Evolutionary conservation across 2,329 filamentous ascomycete genomes (phyloP).

Genomic region (Teratosphaeria zuluensis): DNA sequence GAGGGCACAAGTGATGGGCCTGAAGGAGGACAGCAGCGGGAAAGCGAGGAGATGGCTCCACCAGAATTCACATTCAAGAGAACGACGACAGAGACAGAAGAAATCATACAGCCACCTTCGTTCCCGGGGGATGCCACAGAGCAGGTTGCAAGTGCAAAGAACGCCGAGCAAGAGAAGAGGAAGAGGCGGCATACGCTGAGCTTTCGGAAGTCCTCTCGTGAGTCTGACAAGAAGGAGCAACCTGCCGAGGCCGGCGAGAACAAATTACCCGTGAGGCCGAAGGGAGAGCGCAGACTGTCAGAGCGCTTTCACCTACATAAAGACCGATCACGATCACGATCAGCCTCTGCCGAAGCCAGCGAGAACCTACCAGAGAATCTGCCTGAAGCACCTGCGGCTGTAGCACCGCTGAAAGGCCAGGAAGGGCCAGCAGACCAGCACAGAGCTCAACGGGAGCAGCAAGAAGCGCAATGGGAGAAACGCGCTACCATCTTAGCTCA

Average conservation of each 20-base stretch:
- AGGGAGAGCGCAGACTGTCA: constrained; percentile 46
- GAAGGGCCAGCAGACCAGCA: constrained; percentile 25
- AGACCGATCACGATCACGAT: constrained; percentile 29
- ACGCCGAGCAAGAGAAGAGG: constrained; percentile 15
- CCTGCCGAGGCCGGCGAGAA: constrained; percentile 6
- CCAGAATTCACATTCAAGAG: constrained; percentile 77
- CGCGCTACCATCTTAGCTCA: constrained; percentile 78
- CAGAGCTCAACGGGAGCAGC: constrained; percentile 33
- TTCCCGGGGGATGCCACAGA: constrained; percentile 35
- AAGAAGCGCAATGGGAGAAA: constrained; percentile 80
- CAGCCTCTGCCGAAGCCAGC: constrained; percentile 49
- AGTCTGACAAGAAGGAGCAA: constrained; percentile 13
- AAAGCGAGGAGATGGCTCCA: constrained; percentile 24
- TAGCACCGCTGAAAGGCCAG: constrained; percentile 25
- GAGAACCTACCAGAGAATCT: constrained; percentile 70
- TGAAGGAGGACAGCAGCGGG: constrained; percentile 10
- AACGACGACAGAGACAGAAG: constrained; percentile 70
- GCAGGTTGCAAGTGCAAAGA: constrained; percentile 7
- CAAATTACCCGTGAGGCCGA: constrained; percentile 17
- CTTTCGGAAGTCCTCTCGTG: constrained; percentile 26
- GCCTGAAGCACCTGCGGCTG: constrained; percentile 71
- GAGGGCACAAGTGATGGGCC: background rate
- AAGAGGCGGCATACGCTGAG: constrained; percentile 19
- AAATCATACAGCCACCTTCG: constrained; percentile 63
- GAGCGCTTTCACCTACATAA: constrained; percentile 65